Percentiles rank a stretch among this genome's conserved stretches.
phyloP scores from a whole-genome alignment of 495 filamentous ascomycete genomes.

The Massariosphaeria phaeospora region DNA sequence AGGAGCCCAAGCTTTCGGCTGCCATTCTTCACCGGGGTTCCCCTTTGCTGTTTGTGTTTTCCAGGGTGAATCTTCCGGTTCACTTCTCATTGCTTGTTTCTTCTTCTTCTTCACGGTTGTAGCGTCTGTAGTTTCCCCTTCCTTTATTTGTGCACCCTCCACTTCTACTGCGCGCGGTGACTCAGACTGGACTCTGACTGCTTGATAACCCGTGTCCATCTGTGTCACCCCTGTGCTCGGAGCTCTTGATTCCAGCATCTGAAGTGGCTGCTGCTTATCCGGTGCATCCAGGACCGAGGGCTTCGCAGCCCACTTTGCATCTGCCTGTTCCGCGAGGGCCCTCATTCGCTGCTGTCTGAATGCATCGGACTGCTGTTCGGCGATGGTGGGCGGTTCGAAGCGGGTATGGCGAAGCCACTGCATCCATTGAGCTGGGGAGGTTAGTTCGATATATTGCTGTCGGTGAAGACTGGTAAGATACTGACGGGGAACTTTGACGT shows the following conservation, averaged over 20 bases:
- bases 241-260: conserved; percentile 41
- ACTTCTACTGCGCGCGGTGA: neutral
- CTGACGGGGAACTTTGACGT: conserved; percentile 59
- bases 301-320: conserved; percentile 81
- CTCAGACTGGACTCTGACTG: neutral
- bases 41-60: conserved; percentile 46
- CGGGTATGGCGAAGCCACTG: conserved; percentile 93
- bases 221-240: conserved; percentile 33
- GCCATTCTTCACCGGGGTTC: conserved; percentile 66
- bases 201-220: conserved; percentile 23
- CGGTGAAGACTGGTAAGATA: conserved; percentile 1
- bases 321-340: conserved; percentile 68
- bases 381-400: conserved; percentile 59
- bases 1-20: conserved; percentile 70
- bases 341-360: conserved; percentile 64
- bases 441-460: neutral
- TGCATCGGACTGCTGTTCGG: conserved; percentile 70
- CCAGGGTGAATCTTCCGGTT: conserved; percentile 56
- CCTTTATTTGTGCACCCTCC: neutral
- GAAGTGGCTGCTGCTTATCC: conserved; percentile 44
- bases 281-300: conserved; percentile 59
- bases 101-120: conserved; percentile 25
- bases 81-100: conserved; percentile 11
- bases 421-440: conserved; percentile 70
- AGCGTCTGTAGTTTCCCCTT: conserved; percentile 11